Evolutionary conservation across 2,329 filamentous ascomycete species (phyloP).

Genomic region (Madurella fahalii): DNA sequence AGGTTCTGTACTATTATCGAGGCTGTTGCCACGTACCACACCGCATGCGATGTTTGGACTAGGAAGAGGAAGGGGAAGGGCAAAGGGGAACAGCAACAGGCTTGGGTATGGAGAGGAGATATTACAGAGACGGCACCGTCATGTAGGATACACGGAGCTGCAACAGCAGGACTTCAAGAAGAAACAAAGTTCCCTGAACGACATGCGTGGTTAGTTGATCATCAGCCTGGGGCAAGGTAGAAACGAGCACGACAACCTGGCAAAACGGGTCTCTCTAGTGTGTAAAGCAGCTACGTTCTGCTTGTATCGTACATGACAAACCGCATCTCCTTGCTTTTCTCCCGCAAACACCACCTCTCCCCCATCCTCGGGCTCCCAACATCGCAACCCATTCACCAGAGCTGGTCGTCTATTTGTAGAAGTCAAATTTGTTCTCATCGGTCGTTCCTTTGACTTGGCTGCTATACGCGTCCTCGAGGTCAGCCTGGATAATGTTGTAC

Average conservation of each 20-base stretch:
- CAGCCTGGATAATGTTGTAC: constrained; percentile 97
- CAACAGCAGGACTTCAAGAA: no score
- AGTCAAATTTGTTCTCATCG: constrained; percentile 77
- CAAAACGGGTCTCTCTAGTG: no score
- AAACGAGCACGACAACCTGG: no score
- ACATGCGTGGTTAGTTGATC: no score
- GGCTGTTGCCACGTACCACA: not conserved
- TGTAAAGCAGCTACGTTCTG: no score
- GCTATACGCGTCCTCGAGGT: constrained; percentile 95
- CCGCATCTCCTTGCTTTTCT: no score
- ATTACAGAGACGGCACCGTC: not conserved
- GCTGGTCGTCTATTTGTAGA: constrained; percentile 65
- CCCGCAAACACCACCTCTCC: no score
- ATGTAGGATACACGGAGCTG: not conserved
- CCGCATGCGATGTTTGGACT: not conserved
- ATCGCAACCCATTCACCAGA: not conserved
- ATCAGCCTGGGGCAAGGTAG: no score
- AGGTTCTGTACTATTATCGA: not conserved
- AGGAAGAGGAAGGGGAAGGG: not conserved
- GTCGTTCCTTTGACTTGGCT: constrained; percentile 83
- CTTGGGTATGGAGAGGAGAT: not conserved
- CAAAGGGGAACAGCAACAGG: no score
- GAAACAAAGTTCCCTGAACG: no score
- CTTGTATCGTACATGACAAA: no score
- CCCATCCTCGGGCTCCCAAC: no score